These are phyloP conservation scores for Nakazawaea ishiwadae DNA, from an alignment of 805 yeast genomes.

Conservation along the genomic window DNA sequence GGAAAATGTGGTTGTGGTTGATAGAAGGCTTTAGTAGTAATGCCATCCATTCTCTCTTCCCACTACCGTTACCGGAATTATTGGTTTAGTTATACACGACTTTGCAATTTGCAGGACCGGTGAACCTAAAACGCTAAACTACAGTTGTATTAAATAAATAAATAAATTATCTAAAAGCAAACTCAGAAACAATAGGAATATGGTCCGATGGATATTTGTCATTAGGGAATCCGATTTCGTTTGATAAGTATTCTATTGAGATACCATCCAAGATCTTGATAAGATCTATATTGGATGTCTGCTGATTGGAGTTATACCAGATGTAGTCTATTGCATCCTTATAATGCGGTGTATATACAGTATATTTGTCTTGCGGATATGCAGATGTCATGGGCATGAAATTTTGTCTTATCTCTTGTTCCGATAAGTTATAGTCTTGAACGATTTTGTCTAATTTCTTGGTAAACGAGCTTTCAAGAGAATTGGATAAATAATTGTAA, in stretches of 20 bases:
- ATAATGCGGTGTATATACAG: conserved; percentile 45
- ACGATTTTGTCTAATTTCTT: conserved; percentile 28
- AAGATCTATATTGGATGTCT: conserved; percentile 30
- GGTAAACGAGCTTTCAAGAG: background rate
- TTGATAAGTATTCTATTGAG: conserved; percentile 26
- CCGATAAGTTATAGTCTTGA: background rate
- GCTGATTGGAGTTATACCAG: conserved; percentile 44
- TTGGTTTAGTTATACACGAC: too few relatives aligned
- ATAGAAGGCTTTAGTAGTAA: too few relatives aligned
- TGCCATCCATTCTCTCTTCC: too few relatives aligned
- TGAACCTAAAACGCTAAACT: too few relatives aligned
- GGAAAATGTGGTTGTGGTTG: too few relatives aligned
- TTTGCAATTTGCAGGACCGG: too few relatives aligned
- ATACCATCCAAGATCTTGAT: conserved; percentile 49
- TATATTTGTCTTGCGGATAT: conserved; percentile 26
- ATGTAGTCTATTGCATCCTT: conserved; percentile 55
- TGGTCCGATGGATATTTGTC: conserved; percentile 55
- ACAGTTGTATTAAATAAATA: background rate
- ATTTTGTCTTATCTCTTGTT: conserved; percentile 15
- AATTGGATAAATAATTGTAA: conserved; percentile 29
- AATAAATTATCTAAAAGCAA: conserved; percentile 14
- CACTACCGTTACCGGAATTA: too few relatives aligned
- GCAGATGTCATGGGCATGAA: conserved; percentile 26
- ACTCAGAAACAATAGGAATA: conserved; percentile 35
- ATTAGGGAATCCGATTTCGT: conserved; percentile 46